Base-by-base conservation (phyloP, 495 filamentous ascomycete species). In the Oidiodendron maius region DNA sequence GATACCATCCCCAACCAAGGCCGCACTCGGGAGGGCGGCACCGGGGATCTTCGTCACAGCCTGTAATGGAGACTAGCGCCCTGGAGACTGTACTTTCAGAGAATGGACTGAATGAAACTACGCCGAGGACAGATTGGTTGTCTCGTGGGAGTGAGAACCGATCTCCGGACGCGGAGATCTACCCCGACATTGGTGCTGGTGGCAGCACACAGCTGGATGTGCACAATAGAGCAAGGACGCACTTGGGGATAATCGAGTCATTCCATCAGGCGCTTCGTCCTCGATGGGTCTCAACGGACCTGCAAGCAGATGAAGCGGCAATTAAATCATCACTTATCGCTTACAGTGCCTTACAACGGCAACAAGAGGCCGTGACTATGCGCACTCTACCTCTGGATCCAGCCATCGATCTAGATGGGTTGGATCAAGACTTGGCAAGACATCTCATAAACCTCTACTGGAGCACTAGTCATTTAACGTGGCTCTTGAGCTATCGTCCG, bases 381-480 rank as follows among this genome's bases (percentile, higher is more conserved):
- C 35, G 35, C 5, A 3, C 5, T 5, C n/a, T 15, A 15, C 4
- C 4, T 15, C 13, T 37, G 35, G 35, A 15, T 15, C 35, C n/a
- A 5, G 18, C 3, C 3, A 24, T 48, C 30, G 70, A 74, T 42
- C 68, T 74, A 43, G 71, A 71, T 52, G 67, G 67, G 2, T 59
- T 70, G 0, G 62, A 68, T 16, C 64, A 62, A 0, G 62, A 68
- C 3, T 16, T 71, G 9, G 70, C 62, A 8, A 66, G 66, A 61
- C 69, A 71, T 39, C 51, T 72, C 0, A 48, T 74, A 0, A 57
- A 61, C 1, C 35, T 71, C 5, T 59, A 68, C 40, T 71, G 66
- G 67, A 71, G 63, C 38, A 58, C 67, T 6, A 67, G 69, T 8
- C 50, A 52, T 21, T 23, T 8, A 4, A 15, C 62, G 0, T 64